phyloP scores from a whole-genome alignment of 2,329 filamentous ascomycete genomes.

The Thermoascus crustaceus region DNA sequence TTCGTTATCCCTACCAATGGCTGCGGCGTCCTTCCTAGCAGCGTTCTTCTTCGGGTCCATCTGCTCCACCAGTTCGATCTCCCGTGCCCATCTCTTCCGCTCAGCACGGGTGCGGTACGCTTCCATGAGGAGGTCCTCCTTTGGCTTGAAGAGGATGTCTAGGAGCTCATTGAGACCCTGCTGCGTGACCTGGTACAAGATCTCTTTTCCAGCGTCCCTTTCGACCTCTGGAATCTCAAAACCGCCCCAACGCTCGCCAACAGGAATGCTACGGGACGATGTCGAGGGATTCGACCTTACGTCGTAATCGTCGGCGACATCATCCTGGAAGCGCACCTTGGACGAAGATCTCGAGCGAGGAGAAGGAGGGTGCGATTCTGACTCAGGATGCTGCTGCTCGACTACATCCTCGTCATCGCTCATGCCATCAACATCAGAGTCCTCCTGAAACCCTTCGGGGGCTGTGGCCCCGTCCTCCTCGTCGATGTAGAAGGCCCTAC shows the following conservation, averaged over 20 bases:
- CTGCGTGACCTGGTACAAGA: slow-evolving; percentile 84
- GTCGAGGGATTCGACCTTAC: slow-evolving; percentile 63
- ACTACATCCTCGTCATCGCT: slow-evolving; percentile 50
- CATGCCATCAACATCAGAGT: slow-evolving; percentile 32
- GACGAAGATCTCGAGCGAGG: slow-evolving; percentile 65
- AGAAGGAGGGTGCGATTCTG: slow-evolving; percentile 34
- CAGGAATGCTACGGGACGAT: slow-evolving; percentile 60
- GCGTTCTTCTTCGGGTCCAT: slow-evolving; percentile 20
- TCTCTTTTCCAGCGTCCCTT: slow-evolving; percentile 74
- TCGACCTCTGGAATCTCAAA: slow-evolving; percentile 74
- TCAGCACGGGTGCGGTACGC: slow-evolving; percentile 55
- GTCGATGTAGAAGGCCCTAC: slow-evolving; percentile 73
- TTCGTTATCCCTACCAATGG: slow-evolving; percentile 16
- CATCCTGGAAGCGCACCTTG: slow-evolving; percentile 69
- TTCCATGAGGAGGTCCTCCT: slow-evolving; percentile 67
- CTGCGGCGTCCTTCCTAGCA: slow-evolving; percentile 9
- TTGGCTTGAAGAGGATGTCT: slow-evolving; percentile 72
- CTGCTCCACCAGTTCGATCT: slow-evolving; percentile 32
- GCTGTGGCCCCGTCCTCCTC: slow-evolving; percentile 69
- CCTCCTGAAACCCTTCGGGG: slow-evolving; percentile 51
- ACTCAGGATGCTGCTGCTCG: slow-evolving; percentile 18
- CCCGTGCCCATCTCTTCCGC: slow-evolving; percentile 47
- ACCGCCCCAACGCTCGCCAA: slow-evolving; percentile 63
- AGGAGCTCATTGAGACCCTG: slow-evolving; percentile 90
- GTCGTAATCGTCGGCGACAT: slow-evolving; percentile 58